Conservation (phyloP, 768 basidiomycete species). For the Psilocybe sp. region DNA sequence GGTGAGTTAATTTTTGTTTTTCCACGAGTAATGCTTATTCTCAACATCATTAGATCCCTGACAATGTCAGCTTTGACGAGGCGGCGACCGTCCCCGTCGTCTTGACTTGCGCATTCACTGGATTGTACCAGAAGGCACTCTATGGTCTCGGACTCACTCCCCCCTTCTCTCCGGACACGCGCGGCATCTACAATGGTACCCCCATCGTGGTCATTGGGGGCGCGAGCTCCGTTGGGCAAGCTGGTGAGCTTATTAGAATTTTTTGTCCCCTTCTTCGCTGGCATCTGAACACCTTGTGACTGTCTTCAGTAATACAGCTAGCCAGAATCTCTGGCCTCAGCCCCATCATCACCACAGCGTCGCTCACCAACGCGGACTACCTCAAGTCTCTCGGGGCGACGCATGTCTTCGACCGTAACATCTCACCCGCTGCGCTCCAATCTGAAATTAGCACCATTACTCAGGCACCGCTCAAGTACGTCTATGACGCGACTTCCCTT, state of each 20-base stretch:
- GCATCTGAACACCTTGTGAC: no score
- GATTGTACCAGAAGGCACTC: slow-evolving; percentile 30
- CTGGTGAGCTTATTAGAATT: no score
- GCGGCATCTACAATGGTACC: slow-evolving; percentile 39
- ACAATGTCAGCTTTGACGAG: slow-evolving; percentile 32
- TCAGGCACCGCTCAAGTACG: not conserved
- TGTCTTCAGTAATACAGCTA: slow-evolving; percentile 33
- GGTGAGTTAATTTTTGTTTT: not conserved
- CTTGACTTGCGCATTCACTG: slow-evolving; percentile 26
- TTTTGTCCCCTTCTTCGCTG: no score
- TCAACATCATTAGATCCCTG: slow-evolving; percentile 28
- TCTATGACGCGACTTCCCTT: slow-evolving; percentile 2
- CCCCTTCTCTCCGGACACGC: slow-evolving; percentile 21
- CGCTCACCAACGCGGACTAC: slow-evolving; percentile 18
- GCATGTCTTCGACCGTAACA: slow-evolving; percentile 22
- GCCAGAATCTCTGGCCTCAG: slow-evolving; percentile 37
- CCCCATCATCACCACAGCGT: slow-evolving; percentile 38
- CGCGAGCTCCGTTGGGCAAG: slow-evolving; percentile 46
- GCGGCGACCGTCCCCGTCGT: slow-evolving; percentile 35
- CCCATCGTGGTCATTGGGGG: slow-evolving; percentile 49
- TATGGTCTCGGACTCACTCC: slow-evolving; percentile 6
- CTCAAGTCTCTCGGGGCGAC: slow-evolving; percentile 36
- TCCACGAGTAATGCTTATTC: not conserved
- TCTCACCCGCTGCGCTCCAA: not conserved
- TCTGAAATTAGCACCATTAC: not conserved